A percentile compares a stretch with the other conserved stretches of the same genome.
Evolutionary conservation across 2,329 filamentous ascomycete species (phyloP).

Genomic region (Penicillium sclerotigenum): DNA sequence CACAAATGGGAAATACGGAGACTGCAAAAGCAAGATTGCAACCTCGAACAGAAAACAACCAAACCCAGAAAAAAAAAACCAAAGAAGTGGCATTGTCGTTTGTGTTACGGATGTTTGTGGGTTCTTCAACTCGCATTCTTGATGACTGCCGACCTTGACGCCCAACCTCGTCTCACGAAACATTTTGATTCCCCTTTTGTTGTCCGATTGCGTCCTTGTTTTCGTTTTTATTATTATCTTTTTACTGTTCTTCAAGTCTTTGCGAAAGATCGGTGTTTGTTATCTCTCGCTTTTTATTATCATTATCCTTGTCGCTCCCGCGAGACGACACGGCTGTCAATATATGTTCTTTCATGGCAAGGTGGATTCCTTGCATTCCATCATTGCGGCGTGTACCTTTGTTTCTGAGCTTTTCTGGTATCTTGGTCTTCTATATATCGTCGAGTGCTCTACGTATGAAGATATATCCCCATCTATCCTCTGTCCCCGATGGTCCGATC

Average conservation of each 20-base stretch:
- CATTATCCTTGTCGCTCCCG: slow-evolving; percentile 19
- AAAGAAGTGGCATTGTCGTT: slow-evolving; percentile 20
- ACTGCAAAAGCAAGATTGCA: slow-evolving; percentile 12
- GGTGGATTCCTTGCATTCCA: slow-evolving; percentile 8
- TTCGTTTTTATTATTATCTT: slow-evolving; percentile 9
- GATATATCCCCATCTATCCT: not conserved
- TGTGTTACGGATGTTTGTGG: slow-evolving; percentile 25
- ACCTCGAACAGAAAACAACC: slow-evolving; percentile 12
- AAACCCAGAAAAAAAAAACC: slow-evolving; percentile 15
- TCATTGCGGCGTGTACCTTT: slow-evolving; percentile 1
- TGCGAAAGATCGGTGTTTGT: slow-evolving; percentile 30
- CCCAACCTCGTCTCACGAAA: slow-evolving; percentile 40
- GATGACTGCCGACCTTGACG: slow-evolving; percentile 34
- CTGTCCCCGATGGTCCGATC: not conserved
- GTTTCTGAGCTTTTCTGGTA: not conserved
- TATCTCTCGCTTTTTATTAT: slow-evolving; percentile 20
- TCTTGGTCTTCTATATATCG: not conserved
- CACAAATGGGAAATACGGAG: not conserved
- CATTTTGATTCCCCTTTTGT: slow-evolving; percentile 43
- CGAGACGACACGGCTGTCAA: slow-evolving; percentile 32
- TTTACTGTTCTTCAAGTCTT: slow-evolving; percentile 16
- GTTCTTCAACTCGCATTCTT: slow-evolving; percentile 27
- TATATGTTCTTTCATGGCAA: slow-evolving; percentile 21
- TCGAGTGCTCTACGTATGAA: not conserved
- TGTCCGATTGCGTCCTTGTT: slow-evolving; percentile 25